Evolutionary conservation across 495 filamentous ascomycete genomes (phyloP).

Genomic region (Tetracladium marchalianum): DNA sequence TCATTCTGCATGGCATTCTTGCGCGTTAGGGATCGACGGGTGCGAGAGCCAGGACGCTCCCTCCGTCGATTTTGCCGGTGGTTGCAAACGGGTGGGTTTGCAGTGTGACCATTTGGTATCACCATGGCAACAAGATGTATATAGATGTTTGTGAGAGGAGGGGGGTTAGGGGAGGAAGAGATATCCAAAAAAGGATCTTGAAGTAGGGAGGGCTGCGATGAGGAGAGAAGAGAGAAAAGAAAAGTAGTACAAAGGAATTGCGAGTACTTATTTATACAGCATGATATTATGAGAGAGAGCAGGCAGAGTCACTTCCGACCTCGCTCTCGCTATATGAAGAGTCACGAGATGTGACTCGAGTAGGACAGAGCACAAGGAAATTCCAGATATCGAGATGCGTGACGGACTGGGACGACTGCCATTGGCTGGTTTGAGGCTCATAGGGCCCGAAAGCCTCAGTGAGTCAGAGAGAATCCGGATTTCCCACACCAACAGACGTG

Average conservation of each 20-base stretch:
- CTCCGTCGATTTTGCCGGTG: conserved; percentile 19
- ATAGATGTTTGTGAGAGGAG: neutral
- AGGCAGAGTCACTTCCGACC: conserved; percentile 4
- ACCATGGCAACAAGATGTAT: conserved; percentile 4
- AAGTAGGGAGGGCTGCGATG: conserved; percentile 14
- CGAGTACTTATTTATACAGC: conserved; percentile 6
- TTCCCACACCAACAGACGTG: too few species aligned
- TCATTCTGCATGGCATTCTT: conserved; percentile 10
- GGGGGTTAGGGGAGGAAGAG: neutral
- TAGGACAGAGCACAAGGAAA: neutral
- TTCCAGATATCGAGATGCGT: too few species aligned
- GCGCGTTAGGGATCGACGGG: conserved; percentile 15
- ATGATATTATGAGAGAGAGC: neutral
- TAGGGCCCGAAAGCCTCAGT: too few species aligned
- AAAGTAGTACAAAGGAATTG: neutral
- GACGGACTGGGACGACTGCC: too few species aligned
- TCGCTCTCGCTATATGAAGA: neutral
- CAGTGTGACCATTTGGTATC: conserved; percentile 6
- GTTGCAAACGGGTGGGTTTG: conserved; percentile 2
- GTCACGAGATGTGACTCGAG: conserved; percentile 15
- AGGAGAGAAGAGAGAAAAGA: conserved; percentile 6
- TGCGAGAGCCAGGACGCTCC: conserved; percentile 19
- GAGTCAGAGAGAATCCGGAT: too few species aligned
- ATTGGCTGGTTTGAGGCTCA: too few species aligned
- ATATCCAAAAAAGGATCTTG: conserved; percentile 6